A percentile compares a stretch with the other conserved stretches of the same genome.
Conservation (phyloP, 306 rosid genomes). For the Fragaria ananassa region DNA sequence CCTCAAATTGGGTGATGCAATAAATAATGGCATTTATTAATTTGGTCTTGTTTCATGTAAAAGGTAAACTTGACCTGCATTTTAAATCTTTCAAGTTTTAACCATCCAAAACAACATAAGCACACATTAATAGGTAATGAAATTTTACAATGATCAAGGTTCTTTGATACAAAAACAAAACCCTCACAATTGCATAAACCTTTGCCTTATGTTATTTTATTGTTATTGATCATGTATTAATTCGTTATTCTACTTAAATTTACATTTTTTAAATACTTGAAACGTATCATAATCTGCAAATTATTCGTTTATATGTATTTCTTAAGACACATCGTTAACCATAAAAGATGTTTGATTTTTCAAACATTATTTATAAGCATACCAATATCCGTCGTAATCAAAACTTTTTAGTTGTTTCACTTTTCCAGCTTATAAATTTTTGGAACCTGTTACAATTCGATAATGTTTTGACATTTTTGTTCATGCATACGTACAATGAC, state of each 20-base stretch:
- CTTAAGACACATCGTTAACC: not conserved
- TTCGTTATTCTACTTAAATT: not conserved
- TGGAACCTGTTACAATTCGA: not conserved
- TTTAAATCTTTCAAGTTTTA: not conserved
- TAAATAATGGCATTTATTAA: slow-evolving; percentile 45
- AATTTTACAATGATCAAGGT: not conserved
- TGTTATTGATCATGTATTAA: not conserved
- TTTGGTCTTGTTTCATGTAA: slow-evolving; percentile 14
- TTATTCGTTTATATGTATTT: not conserved
- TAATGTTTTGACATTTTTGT: not conserved
- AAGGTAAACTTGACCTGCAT: not conserved
- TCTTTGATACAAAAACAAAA: not conserved
- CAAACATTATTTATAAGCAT: not conserved
- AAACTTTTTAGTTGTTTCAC: not conserved
- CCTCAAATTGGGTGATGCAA: slow-evolving; percentile 27
- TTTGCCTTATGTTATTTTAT: not conserved
- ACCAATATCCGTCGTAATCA: not conserved
- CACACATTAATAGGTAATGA: not conserved
- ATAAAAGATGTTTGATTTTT: not conserved
- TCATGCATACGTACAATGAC: not conserved
- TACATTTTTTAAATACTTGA: not conserved
- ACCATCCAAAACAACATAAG: not conserved
- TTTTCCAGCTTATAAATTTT: not conserved
- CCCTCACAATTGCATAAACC: not conserved
- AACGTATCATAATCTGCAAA: rapidly evolving